Conservation (phyloP, 768 basidiomycete genomes). For the Cystofilobasidium capitatum region DNA sequence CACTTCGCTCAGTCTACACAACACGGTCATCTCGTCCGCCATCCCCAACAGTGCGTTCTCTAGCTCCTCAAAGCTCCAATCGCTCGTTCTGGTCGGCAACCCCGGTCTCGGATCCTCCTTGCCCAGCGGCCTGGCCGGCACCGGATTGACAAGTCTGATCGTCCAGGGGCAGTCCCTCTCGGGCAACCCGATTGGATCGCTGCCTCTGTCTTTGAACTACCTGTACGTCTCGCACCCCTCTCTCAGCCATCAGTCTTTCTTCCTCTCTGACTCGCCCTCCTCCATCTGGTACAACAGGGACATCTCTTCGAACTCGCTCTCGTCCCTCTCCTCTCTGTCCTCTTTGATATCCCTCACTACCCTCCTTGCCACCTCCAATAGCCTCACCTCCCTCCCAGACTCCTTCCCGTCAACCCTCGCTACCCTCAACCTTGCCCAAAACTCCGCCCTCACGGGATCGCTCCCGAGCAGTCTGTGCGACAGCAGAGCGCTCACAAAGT, state of each 20-base stretch:
- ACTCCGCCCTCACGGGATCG: constrained; percentile 33
- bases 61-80: constrained; percentile 27
- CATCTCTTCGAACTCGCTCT: constrained; percentile 37
- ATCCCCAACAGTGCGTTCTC: constrained; percentile 31
- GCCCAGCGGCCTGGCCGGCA: constrained; percentile 31
- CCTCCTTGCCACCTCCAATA: constrained; percentile 34
- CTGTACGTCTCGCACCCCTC: constrained; percentile 30
- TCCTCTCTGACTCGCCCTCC: neutral
- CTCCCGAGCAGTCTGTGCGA: constrained; percentile 34
- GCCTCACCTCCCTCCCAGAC: constrained; percentile 31
- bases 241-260: neutral
- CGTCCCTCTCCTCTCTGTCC: constrained; percentile 18
- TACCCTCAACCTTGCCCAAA: constrained; percentile 35
- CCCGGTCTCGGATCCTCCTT: constrained; percentile 34
- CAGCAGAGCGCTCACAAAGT: constrained; percentile 30
- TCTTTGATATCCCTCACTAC: constrained; percentile 5
- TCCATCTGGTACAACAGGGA: constrained; percentile 35
- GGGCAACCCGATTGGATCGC: constrained; percentile 28
- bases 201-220: constrained; percentile 35
- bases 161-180: constrained; percentile 36
- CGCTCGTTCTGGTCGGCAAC: constrained; percentile 37
- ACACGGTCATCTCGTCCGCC: constrained; percentile 35
- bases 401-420: constrained; percentile 34
- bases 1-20: constrained; percentile 35
- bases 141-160: constrained; percentile 32